Evolutionary conservation across 768 basidiomycete species (phyloP), one percentile per base, ranked within the genome.

Genomic region (Psilocybe subaeruginosa): DNA sequence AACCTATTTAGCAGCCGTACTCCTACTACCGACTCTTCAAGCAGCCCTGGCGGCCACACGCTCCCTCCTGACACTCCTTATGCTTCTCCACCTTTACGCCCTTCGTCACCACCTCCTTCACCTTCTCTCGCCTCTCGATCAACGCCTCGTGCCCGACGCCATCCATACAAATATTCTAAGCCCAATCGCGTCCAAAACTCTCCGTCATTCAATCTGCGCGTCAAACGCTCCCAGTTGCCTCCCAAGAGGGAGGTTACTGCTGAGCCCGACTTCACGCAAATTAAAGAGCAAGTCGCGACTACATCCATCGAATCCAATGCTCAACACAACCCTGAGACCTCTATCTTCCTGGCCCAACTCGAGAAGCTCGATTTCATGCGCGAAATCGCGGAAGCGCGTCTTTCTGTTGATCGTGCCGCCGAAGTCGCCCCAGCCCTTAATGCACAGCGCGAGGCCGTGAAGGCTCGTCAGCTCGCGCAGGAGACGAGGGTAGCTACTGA

Each of bases 341-440:
- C 35, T n/a, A 53, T 53, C 31, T 53, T 53, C 51, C 33, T 53
- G 6, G 51, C 11, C 3, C 51, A 53, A 23, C 51, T 53, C 16
- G 51, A n/a, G 31, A 35, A 37, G 11, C 51, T 58, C 29, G 33
- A 17, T 54, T 58, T 30, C 17, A n/a, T 30, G 50, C 61, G 23
- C 47, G 43, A 14, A 6, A 30, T 45, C 47, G 31, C 14, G n/a
- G 35, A 46, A 47, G 56, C 6, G 31, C 29, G 30, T 39, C 17
- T 14, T 53, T 35, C 27, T 4, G 17, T 27, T 19, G 3, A 35
- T 31, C n/a, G 31, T 19, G n/a, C 14, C n/a, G 12, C 12, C 19
- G 31, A 53, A 11, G 33, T 14, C 51, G 51, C 14, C 16, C 30
- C 37, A 4, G 46, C 50, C 17, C 6, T 30, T 11, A 33, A 54